Evolutionary conservation across 768 basidiomycete genomes (phyloP), one percentile per base, ranked within the genome.

Genomic region (Pisolithus tinctorius): DNA sequence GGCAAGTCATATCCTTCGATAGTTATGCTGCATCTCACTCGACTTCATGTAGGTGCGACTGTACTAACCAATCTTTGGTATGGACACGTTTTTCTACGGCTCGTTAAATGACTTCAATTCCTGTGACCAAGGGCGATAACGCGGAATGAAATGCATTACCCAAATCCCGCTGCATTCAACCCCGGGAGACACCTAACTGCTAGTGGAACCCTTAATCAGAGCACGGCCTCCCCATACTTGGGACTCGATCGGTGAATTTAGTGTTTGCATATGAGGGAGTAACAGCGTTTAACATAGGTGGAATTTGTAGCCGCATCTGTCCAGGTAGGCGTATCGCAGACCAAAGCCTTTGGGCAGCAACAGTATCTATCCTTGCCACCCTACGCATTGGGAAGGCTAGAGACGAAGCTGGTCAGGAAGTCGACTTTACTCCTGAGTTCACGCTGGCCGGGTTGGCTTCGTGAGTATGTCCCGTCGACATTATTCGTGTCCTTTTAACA

Each of bases 291-390:
- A 9, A 20, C 20, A 20, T 20, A 20, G 20, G 20, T 20, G 25
- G 43, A 44, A 26, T 16, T 11, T 14, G 27, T 47, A 65, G 64
- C 6, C 59, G 67, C n/a, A 41, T 57, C n/a, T 73, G 71, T 47
- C 62, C 73, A 13, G 71, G 73, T 13, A 58, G 45, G 29, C 52
- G 69, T 29, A 37, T 74, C 1, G 74, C 66, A n/a, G 59, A 65
- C 10, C 60, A 62, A 17, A 66, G 57, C 7, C 26, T 72, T 38
- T 74, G 66, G 67, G 62, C 63, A 6, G 55, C 60, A 2, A 45
- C 70, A 17, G 68, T 58, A 14, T 66, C 62, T 6, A 53, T 65
- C 13, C 55, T 73, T 16, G 58, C 67, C 1, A 60, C 63, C 0
- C 25, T 71, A 40, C 51, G 47, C 14, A 48, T 74, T 38, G 43